Evolutionary conservation across 1,284 basidiomycete genomes (phyloP), one percentile per base, ranked within the genome.

Genomic region (Cryptococcus jaspeensis): DNA sequence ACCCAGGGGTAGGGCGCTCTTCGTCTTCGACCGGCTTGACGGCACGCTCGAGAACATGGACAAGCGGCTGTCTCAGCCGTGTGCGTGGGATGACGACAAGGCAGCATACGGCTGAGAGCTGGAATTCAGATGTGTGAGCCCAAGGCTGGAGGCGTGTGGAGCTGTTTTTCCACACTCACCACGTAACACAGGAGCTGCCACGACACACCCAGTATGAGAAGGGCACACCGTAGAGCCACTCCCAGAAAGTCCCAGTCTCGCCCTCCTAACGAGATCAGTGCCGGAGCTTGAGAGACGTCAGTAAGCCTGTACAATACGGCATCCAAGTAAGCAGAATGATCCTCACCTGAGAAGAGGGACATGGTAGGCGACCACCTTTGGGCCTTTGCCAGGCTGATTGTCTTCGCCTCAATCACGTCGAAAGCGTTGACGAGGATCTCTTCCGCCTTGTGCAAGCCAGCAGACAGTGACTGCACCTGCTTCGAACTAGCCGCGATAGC

Each of bases 301-400:
- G 22, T 40, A 40, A 18, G 22, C 16, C 13, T 16, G 16, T 5
- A 15, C 13, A 41, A 12, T 2, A 40, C 25, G 15, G 16, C 39
- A 38, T 32, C 6, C 23, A n/a, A 15, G 9, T 35, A 3, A 4
- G 15, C 39, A 18, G 47, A 5, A 7, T 25, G 13, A 13, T 15
- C 43, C 47, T 43, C 36, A 51, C 54, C 49, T n/a, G 54, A 55
- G 28, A 55, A 50, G 5, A 55, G 46, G n/a, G 53, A 49, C 28
- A 55, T 20, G 11, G 37, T 23, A 5, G 15, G 15, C 28, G 20
- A 37, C 15, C 36, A 20, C 9, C 43, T 37, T 25, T 47, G 23
- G 13, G n/a, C 16, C 40, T 50, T 48, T 7, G 42, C 48, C 36
- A 44, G 16, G 20, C 28, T 51, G 36, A 50, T 32, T 5, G 23